Conservation (phyloP, 2,329 filamentous ascomycete genomes). For the Tolypocladium pustulatum region DNA sequence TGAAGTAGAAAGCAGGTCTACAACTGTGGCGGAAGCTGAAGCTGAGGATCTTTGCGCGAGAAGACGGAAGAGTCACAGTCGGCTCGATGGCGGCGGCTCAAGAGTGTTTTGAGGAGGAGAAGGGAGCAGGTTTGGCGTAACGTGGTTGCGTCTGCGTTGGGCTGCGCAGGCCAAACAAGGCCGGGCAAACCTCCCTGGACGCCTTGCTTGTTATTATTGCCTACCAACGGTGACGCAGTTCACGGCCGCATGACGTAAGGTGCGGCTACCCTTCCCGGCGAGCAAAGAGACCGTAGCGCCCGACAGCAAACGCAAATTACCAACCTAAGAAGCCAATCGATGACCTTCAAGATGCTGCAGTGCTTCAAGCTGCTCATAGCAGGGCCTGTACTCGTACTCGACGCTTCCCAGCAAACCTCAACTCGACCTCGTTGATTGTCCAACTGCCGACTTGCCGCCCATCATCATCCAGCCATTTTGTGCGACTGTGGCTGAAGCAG, state of each 20-base stretch:
- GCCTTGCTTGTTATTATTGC: not conserved
- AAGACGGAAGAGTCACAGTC: not conserved
- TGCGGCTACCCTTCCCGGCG: not conserved
- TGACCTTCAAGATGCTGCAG: no score
- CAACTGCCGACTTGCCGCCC: not conserved
- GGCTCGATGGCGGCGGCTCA: not conserved
- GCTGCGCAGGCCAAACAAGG: not conserved
- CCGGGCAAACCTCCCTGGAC: not conserved
- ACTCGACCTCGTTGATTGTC: not conserved
- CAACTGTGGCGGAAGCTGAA: not conserved
- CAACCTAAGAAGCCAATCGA: not conserved
- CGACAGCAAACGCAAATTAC: not conserved
- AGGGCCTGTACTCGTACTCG: not conserved
- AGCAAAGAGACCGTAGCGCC: not conserved
- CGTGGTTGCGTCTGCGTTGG: constrained; percentile 5
- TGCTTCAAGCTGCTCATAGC: not conserved
- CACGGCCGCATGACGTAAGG: not conserved
- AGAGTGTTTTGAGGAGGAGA: not conserved
- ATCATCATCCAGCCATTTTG: not conserved
- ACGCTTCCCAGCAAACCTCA: not conserved
- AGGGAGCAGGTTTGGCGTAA: constrained; percentile 3
- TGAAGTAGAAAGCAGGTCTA: not conserved
- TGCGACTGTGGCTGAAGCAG: not conserved
- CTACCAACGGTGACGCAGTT: not conserved
- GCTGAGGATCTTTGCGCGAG: not conserved